phyloP scores from a whole-genome alignment of 2,329 filamentous ascomycete genomes.

The Domatiomyces globalis region DNA sequence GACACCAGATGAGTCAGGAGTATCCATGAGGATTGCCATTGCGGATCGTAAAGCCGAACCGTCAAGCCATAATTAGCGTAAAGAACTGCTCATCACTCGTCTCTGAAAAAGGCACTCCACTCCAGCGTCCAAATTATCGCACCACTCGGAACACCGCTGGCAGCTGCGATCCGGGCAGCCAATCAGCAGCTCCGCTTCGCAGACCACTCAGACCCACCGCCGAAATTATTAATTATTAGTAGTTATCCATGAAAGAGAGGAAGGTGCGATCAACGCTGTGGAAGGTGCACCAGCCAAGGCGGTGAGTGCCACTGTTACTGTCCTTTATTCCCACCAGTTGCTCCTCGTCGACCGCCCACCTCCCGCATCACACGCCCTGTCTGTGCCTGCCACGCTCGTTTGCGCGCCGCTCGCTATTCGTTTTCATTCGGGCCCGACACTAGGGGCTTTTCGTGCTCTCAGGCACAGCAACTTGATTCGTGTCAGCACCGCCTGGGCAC shows the following conservation, averaged over 20 bases:
- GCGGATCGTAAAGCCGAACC: too few relatives aligned
- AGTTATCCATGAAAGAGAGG: not conserved
- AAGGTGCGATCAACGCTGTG: not conserved
- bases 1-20: too few relatives aligned
- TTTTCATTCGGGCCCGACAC: not conserved
- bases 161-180: not conserved
- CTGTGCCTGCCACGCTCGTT: not conserved
- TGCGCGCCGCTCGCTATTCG: not conserved
- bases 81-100: too few relatives aligned
- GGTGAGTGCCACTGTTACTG: not conserved
- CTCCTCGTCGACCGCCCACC: not conserved
- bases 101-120: not conserved
- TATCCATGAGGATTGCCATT: too few relatives aligned
- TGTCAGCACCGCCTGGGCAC: slow-evolving; percentile 4
- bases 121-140: not conserved
- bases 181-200: not conserved
- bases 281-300: not conserved
- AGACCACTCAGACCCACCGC: not conserved
- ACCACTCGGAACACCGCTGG: not conserved
- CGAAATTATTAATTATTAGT: not conserved
- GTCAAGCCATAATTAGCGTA: too few relatives aligned
- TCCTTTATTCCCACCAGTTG: not conserved
- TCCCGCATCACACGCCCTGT: not conserved
- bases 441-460: not conserved
- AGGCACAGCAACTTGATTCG: slow-evolving; percentile 11